These are phyloP conservation scores for Dalbergia cochinchinensis DNA, from an alignment of 306 rosid genomes.

Conservation along the genomic window DNA sequence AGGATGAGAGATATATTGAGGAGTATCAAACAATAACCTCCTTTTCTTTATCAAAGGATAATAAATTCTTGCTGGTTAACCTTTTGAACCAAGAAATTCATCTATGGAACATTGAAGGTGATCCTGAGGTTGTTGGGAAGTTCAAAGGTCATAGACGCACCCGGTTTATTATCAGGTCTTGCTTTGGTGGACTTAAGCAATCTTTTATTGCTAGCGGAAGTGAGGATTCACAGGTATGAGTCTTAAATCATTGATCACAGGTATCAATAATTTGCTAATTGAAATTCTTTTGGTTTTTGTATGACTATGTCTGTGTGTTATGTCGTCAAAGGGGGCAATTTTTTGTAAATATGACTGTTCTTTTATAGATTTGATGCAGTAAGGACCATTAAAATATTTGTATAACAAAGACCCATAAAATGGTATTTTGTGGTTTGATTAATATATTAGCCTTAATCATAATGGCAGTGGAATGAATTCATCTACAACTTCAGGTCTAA, in stretches of 20 bases:
- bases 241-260: conserved; percentile 31
- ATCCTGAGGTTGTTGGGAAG: conserved; percentile 71
- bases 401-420: background rate
- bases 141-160: conserved; percentile 83
- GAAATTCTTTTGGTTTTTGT: conserved; percentile 30
- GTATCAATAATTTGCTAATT: conserved; percentile 4
- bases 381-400: conserved; percentile 11
- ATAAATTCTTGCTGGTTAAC: conserved; percentile 76
- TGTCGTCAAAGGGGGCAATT: background rate
- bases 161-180: conserved; percentile 89
- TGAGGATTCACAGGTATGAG: conserved; percentile 97
- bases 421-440: too few species aligned
- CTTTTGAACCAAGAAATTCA: conserved; percentile 96
- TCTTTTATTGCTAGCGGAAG: conserved; percentile 97
- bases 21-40: conserved; percentile 87
- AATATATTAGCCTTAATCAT: conserved; percentile 7
- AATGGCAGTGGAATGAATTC: conserved; percentile 33
- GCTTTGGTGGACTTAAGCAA: conserved; percentile 94
- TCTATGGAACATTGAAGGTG: conserved; percentile 88
- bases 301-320: conserved; percentile 4
- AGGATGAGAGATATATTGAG: conserved; percentile 75
- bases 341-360: conserved; percentile 3
- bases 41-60: conserved; percentile 85
- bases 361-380: conserved; percentile 4
- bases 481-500: background rate